Evolutionary conservation across 2,329 filamentous ascomycete species (phyloP).

Genomic region (Cercospora beticola): DNA sequence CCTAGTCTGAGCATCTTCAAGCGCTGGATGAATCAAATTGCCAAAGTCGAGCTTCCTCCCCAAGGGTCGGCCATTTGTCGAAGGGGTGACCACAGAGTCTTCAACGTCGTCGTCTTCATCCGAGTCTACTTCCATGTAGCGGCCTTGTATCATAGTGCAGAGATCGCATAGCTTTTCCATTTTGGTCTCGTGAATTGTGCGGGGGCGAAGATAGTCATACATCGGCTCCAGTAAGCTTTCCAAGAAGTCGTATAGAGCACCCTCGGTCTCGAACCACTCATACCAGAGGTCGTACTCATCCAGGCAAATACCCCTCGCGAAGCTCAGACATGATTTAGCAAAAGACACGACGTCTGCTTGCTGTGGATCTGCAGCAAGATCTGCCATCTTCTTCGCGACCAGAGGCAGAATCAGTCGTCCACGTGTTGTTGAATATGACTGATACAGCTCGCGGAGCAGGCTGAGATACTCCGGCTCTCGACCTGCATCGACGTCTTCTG

Average conservation of each 20-base stretch:
- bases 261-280: slow-evolving; percentile 65
- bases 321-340: slow-evolving; percentile 63
- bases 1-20: slow-evolving; percentile 67
- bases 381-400: slow-evolving; percentile 60
- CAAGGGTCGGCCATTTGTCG: slow-evolving; percentile 20
- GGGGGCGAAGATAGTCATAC: slow-evolving; percentile 64
- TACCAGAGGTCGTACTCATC: slow-evolving; percentile 68
- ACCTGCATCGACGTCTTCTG: slow-evolving; percentile 48
- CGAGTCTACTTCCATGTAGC: slow-evolving; percentile 58
- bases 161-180: slow-evolving; percentile 66
- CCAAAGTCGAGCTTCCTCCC: slow-evolving; percentile 57
- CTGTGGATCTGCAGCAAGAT: slow-evolving; percentile 58
- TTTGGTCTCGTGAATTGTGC: slow-evolving; percentile 66
- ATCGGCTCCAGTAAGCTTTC: slow-evolving; percentile 67
- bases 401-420: slow-evolving; percentile 61
- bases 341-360: slow-evolving; percentile 65
- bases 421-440: slow-evolving; percentile 61
- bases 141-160: slow-evolving; percentile 64
- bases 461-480: slow-evolving; percentile 65
- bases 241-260: slow-evolving; percentile 63
- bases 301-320: slow-evolving; percentile 63
- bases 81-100: slow-evolving; percentile 23
- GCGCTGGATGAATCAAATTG: slow-evolving; percentile 59
- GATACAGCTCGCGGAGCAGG: slow-evolving; percentile 64
- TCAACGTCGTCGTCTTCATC: slow-evolving; percentile 52